Base-by-base conservation (phyloP, 768 basidiomycete species). In the Boletus vinaceobasis region DNA sequence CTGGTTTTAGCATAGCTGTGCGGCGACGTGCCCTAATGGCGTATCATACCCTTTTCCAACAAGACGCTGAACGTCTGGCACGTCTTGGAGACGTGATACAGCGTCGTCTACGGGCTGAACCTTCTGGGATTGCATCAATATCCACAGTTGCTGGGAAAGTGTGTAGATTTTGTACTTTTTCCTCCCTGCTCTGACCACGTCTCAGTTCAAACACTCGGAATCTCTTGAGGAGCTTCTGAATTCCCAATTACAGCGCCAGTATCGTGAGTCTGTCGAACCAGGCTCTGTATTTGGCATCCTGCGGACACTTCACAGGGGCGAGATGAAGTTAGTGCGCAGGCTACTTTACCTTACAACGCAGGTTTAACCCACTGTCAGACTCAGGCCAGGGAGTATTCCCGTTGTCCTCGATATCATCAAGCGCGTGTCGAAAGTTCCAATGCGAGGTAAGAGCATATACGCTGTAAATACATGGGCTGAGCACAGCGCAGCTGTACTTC, bases 11-110 rank as follows among this genome's bases (percentile, higher is more conserved):
- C 33, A 63, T 74, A 9, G 74, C 77, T 60, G 76, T 92, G 45
- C 83, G 83, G 37, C 77, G 84, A 56, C 80, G 87, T 43, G 78
- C 86, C 11, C 66, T 90, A 38, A 69, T 83, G 33, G 85, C 84
- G 2, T 80, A 83, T 58, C 75, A 79, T 40, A 71, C 77, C 13
- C 71, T 91, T 23, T 79, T 83, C 11, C 65, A 55, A 43, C 65
- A 71, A 40, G 79, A 84, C 32, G 57, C 73, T 5, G 77, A 78
- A 23, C 64, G 85, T 19, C 60, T 88, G 43, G 69, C 70, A 38
- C 71, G 71, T 39, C 73, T 82, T 8, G 68, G 74, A 47, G 62
- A 59, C 21, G 33, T 64, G 21, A 36, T 66, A 32, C 56, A 46
- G 17, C 59, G 33, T 48, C 50, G 44, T 38, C 43, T 66, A 33